Evolutionary conservation across 2,329 filamentous ascomycete species (phyloP).

Genomic region (Thelonectria blattea): DNA sequence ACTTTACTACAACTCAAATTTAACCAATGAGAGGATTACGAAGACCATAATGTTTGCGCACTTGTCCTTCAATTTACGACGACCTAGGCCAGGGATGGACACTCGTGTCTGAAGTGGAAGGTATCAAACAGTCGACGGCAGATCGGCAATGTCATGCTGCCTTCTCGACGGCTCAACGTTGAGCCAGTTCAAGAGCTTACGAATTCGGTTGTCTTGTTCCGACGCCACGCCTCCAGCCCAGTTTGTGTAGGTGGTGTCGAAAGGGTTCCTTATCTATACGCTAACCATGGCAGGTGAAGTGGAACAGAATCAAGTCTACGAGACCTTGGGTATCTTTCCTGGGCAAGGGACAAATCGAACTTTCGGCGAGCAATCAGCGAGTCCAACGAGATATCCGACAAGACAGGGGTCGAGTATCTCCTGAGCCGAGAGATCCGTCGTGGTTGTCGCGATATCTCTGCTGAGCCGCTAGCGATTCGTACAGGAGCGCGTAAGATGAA

Average conservation of each 20-base stretch:
- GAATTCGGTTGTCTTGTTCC: constrained; percentile 1
- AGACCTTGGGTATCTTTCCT: constrained; percentile 18
- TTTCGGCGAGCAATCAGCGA: constrained; percentile 2
- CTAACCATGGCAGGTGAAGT: constrained; percentile 26
- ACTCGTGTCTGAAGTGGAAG: neutral
- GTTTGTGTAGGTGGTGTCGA: constrained; percentile 1
- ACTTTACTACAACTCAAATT: neutral
- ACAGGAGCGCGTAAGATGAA: constrained; percentile 9
- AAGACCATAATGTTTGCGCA: neutral
- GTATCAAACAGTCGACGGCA: neutral
- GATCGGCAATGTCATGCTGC: constrained; percentile 1
- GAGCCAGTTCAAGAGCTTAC: constrained; percentile 11
- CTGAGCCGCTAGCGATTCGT: constrained; percentile 14
- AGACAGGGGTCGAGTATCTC: neutral
- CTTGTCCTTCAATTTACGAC: neutral
- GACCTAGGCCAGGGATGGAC: neutral
- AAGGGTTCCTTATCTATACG: constrained; percentile 30
- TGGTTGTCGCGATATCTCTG: neutral
- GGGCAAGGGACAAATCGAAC: constrained; percentile 8
- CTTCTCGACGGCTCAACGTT: constrained; percentile 6
- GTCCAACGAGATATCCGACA: constrained; percentile 11
- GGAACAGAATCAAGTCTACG: constrained; percentile 1
- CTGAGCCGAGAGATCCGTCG: constrained; percentile 15
- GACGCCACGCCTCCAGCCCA: neutral
- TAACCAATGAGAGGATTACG: no score